phyloP scores from a whole-genome alignment of 129 eudicot species.

The Flaveria brownii region DNA sequence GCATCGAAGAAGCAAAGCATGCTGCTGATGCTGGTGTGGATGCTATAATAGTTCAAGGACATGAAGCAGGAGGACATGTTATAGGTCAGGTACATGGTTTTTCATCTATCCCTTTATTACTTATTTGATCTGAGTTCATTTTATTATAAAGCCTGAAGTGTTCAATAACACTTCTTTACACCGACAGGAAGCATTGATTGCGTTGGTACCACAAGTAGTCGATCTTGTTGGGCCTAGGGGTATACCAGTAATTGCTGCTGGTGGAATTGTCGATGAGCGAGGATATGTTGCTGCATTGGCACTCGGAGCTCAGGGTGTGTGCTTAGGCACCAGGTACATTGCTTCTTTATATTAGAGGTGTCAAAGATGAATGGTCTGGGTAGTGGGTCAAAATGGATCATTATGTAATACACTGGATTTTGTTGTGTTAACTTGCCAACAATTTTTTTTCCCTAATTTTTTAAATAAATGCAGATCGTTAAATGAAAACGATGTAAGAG shows the following conservation, averaged over 20 bases:
- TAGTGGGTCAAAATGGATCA: background rate
- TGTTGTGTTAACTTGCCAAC: background rate
- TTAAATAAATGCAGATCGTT: background rate
- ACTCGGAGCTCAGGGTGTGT: conserved; percentile 90
- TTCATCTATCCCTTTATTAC: background rate
- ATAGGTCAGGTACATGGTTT: conserved; percentile 66
- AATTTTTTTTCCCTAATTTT: background rate
- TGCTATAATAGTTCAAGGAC: conserved; percentile 91
- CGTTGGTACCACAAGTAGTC: conserved; percentile 74
- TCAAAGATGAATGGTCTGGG: background rate
- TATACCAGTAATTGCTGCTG: conserved; percentile 90
- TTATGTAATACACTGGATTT: background rate
- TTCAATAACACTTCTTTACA: background rate
- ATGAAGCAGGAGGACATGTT: conserved; percentile 93
- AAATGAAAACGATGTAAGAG: background rate
- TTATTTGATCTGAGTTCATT: conserved; percentile 3
- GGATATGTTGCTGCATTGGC: conserved; percentile 97
- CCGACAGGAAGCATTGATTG: conserved; percentile 51
- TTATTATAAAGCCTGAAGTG: background rate
- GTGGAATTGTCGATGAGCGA: conserved; percentile 90
- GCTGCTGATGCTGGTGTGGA: conserved; percentile 81
- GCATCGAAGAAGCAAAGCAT: conserved; percentile 64
- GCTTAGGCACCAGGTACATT: conserved; percentile 83
- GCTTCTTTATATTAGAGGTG: conserved; percentile 7
- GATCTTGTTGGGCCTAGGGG: conserved; percentile 63